phyloP scores from a whole-genome alignment of 768 basidiomycete species.

The Lactifluus volemus region DNA sequence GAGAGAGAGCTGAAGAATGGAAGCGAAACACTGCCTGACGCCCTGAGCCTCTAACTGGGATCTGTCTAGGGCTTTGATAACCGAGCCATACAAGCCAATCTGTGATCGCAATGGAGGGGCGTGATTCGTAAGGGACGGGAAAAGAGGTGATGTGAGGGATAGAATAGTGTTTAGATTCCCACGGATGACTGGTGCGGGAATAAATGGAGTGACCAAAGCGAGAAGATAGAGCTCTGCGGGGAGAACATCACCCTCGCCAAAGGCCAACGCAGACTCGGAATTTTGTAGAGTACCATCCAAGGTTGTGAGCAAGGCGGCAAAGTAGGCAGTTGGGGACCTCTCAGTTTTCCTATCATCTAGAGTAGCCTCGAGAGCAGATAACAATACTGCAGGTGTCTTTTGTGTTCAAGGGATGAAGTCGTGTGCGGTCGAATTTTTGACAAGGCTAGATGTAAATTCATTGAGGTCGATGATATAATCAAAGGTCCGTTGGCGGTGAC shows the following conservation, averaged over 20 bases:
- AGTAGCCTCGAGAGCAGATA: conserved; percentile 78
- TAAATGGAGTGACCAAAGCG: conserved; percentile 67
- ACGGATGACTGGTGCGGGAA: conserved; percentile 72
- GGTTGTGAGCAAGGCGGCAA: conserved; percentile 82
- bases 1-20: conserved; percentile 71
- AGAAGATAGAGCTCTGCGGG: conserved; percentile 82
- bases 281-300: conserved; percentile 70
- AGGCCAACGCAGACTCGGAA: conserved; percentile 24
- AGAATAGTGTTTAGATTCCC: conserved; percentile 65
- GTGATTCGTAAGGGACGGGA: conserved; percentile 51
- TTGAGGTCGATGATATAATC: conserved; percentile 2
- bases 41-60: conserved; percentile 57
- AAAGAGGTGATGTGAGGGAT: conserved; percentile 69
- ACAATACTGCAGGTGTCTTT: conserved; percentile 78
- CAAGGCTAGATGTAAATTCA: conserved; percentile 44
- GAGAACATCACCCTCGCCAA: conserved; percentile 64
- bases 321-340: conserved; percentile 80
- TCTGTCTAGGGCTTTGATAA: conserved; percentile 65
- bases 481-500: not conserved
- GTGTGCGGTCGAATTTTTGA: conserved; percentile 84
- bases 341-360: conserved; percentile 62
- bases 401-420: conserved; percentile 78
- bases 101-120: conserved; percentile 85
- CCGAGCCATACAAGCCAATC: conserved; percentile 59
- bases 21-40: conserved; percentile 77